phyloP scores from a whole-genome alignment of 805 yeast genomes.

The Vanderwaltozyma tropicalis region DNA sequence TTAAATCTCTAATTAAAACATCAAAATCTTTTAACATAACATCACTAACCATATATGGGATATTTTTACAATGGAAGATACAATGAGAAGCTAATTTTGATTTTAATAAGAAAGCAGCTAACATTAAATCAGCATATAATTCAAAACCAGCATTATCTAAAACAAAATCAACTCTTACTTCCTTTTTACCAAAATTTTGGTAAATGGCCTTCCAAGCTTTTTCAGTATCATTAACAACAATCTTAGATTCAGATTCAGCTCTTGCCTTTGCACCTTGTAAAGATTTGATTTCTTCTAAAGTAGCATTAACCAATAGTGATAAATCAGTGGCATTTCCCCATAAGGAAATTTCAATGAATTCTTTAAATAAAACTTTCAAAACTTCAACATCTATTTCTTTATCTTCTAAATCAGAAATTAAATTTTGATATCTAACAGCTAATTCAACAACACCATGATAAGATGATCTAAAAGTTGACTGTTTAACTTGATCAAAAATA shows the following conservation, averaged over 20 bases:
- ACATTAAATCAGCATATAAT: slow-evolving; percentile 71
- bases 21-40: slow-evolving; percentile 77
- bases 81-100: slow-evolving; percentile 52
- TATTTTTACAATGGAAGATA: slow-evolving; percentile 75
- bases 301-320: slow-evolving; percentile 79
- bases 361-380: slow-evolving; percentile 55
- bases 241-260: slow-evolving; percentile 67
- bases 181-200: slow-evolving; percentile 5
- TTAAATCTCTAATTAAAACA: slow-evolving; percentile 46
- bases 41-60: slow-evolving; percentile 98
- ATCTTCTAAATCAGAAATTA: slow-evolving; percentile 25
- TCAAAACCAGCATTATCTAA: slow-evolving; percentile 95
- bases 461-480: slow-evolving; percentile 65
- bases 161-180: slow-evolving; percentile 64
- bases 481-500: slow-evolving; percentile 60
- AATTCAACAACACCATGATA: slow-evolving; percentile 70
- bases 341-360: slow-evolving; percentile 74
- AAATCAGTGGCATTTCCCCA: slow-evolving; percentile 99
- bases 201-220: slow-evolving; percentile 50
- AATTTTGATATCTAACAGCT: slow-evolving; percentile 49
- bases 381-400: slow-evolving; percentile 30
- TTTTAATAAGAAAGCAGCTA: slow-evolving; percentile 60
- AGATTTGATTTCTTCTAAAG: slow-evolving; percentile 79
- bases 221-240: slow-evolving; percentile 65
- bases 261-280: slow-evolving; percentile 87